Evolutionary conservation across 176 grass and related monocot genomes (phyloP), one percentile per base, ranked within the genome.

Genomic region (Rhynchospora pubera): DNA sequence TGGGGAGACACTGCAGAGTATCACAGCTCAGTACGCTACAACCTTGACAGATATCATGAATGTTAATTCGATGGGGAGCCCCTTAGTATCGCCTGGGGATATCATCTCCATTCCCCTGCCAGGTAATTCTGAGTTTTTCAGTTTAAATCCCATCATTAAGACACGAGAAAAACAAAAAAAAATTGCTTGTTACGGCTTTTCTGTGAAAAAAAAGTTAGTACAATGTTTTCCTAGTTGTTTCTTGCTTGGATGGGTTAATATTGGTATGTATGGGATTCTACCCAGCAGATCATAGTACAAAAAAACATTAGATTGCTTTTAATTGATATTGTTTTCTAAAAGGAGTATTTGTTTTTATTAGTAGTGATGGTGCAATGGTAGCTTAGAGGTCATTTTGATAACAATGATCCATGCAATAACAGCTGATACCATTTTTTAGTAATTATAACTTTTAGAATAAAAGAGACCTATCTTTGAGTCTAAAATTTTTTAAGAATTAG

Each of bases 101-200:
- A 93, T 97, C 77, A n/a, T 97, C 84, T 86, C 89, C 50, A 84
- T 97, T 46, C 87, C 94, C 18, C 76, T 93, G 84, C 82, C 89
- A 47, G 91, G 94, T 97, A 61, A 89, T 62, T 2, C 34, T 7
- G 1, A 2, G 7, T 67, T 28, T 24, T 24, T 14, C 1, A 61
- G 12, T 53, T 56, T 85, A 68, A 47, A 69, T 66, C 9, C 45
- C 10, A 6, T 43, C 34, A 39, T 39, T 39, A 5, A 39, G 4
- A 39, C 34, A 39, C 34, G 4, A 39, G 34, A 39, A 53, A 57
- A n/a, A 51, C 3, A 51, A 11, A 51, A 51, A 51, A 51, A 51
- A 51, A 10, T 66, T 76, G 8, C 58, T 67, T 61, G 66, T 85
- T 83, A 72, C 34, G 2, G 34, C 34, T 39, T 39, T 39, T 39